Base-by-base conservation (phyloP, 2,329 filamentous ascomycete species). In the Arthrobotrys pseudoclavata region DNA sequence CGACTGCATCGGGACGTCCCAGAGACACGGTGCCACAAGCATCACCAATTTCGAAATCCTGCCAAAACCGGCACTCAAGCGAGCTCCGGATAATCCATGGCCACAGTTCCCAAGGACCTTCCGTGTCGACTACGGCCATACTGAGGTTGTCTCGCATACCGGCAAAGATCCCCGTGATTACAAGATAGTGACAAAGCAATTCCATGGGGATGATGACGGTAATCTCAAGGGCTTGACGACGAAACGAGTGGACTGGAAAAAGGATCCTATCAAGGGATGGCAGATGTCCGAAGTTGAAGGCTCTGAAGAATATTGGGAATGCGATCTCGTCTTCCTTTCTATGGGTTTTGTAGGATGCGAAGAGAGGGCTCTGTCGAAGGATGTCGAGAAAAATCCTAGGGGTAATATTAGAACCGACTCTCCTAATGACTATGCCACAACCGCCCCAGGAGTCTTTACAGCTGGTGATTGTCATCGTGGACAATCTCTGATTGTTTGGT, bases 271-370 rank as follows among this genome's bases (percentile, higher is more conserved):
- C 79, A 94, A 94, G 80, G 94, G 94, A 52, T 98, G 95, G 95
- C 95, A 97, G 85, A 97, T 98, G 94, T 97, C 97, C 88, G 95
- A 97, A 84, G 88, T 97, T 34, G 94, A 97, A 80, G 94, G 92
- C 42, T 95, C 92, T 79, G 92, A 97, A 86, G 90, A 97, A 83
- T 96, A 96, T 88, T 97, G 97, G 91, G 93, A 93, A 42, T 95
- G 95, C 29, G 95, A 98, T 83, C 89, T 98, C 47, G 94, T 98
- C 52, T 89, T 97, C 52, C 87, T 98, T 60, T 97, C 95, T 63
- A 97, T 98, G 95, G 95, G 95, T 83, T 98, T 98, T 91, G 86
- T 97, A 79, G 95, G 95, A 9, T 94, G 94, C 5, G 95, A 98
- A 86, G 92, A 92, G 81, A 91, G 93, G 80, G 90, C 97, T 45